A percentile compares a stretch with the other conserved stretches of the same genome.
Evolutionary conservation across 2,329 filamentous ascomycete species (phyloP).

Genomic region (Trichoderma guizhouense): DNA sequence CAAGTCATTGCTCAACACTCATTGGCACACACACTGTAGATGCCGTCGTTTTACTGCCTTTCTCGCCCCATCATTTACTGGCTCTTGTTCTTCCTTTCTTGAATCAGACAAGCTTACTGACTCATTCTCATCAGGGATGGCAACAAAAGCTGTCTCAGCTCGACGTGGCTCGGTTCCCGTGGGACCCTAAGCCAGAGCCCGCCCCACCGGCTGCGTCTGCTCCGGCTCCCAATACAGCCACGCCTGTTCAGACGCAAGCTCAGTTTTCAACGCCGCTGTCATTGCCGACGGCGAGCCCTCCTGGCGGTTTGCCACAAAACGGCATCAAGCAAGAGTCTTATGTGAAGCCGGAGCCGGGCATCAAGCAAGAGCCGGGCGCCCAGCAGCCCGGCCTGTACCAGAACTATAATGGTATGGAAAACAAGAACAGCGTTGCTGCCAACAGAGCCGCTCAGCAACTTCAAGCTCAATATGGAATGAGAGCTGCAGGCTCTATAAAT

Average conservation of each 20-base stretch:
- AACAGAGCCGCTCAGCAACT: conserved; percentile 56
- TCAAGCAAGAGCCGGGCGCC: conserved; percentile 44
- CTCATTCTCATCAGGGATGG: conserved; percentile 66
- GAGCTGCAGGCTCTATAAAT: conserved; percentile 64
- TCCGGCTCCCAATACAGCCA: conserved; percentile 24
- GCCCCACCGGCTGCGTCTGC: conserved; percentile 35
- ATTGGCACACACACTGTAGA: background rate
- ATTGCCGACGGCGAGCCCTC: conserved; percentile 31
- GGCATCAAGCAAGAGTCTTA: conserved; percentile 44
- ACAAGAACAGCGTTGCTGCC: conserved; percentile 43
- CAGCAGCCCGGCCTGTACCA: conserved; percentile 34
- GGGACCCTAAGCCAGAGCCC: conserved; percentile 84
- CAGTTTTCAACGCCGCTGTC: conserved; percentile 33
- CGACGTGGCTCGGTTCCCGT: conserved; percentile 84
- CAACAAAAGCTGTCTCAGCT: conserved; percentile 84
- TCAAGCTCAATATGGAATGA: conserved; percentile 57
- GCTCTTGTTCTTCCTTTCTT: background rate
- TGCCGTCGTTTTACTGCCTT: background rate
- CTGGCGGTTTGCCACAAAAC: conserved; percentile 32
- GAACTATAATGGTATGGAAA: conserved; percentile 33
- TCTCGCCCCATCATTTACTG: background rate
- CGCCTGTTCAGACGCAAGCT: conserved; percentile 30
- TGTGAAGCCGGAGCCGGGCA: conserved; percentile 48
- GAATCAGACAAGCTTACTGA: background rate
- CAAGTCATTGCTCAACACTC: background rate